Evolutionary conservation across 139 green algal genomes (phyloP).

Genomic region (Asterochloris erici): DNA sequence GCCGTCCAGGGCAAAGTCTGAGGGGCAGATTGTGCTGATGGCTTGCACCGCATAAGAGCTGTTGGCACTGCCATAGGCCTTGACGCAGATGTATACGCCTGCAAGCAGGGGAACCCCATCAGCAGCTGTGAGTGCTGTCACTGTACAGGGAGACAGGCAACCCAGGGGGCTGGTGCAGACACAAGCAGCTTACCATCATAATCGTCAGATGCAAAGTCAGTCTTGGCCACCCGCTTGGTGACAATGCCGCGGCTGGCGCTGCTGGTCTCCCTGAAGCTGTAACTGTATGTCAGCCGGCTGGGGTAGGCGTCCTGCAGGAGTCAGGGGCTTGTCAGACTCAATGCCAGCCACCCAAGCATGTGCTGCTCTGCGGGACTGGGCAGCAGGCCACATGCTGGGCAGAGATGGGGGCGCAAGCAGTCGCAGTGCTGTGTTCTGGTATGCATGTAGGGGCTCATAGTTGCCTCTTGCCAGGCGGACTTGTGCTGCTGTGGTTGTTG

Average conservation of each 20-base stretch:
- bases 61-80: slow-evolving; percentile 26
- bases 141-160: no score
- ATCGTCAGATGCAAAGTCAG: slow-evolving; percentile 13
- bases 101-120: not conserved
- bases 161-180: not conserved
- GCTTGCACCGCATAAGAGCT: slow-evolving; percentile 28
- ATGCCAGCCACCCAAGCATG: not conserved
- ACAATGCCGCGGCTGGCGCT: slow-evolving; percentile 16
- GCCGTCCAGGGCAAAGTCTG: slow-evolving; percentile 23
- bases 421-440: no score
- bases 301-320: not conserved
- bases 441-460: no score
- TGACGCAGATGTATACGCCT: slow-evolving; percentile 46
- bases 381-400: not conserved
- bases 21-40: slow-evolving; percentile 23
- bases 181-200: slow-evolving; percentile 4
- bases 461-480: no score
- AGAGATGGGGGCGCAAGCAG: not conserved
- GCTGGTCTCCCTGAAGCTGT: slow-evolving; percentile 36
- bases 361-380: not conserved
- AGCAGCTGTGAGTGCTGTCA: not conserved
- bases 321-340: not conserved
- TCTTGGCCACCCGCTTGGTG: slow-evolving; percentile 22
- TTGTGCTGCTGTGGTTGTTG: not conserved
- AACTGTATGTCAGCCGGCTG: slow-evolving; percentile 5